Evolutionary conservation across 768 basidiomycete genomes (phyloP), one percentile per base, ranked within the genome.

Genomic region (Russula lepida): DNA sequence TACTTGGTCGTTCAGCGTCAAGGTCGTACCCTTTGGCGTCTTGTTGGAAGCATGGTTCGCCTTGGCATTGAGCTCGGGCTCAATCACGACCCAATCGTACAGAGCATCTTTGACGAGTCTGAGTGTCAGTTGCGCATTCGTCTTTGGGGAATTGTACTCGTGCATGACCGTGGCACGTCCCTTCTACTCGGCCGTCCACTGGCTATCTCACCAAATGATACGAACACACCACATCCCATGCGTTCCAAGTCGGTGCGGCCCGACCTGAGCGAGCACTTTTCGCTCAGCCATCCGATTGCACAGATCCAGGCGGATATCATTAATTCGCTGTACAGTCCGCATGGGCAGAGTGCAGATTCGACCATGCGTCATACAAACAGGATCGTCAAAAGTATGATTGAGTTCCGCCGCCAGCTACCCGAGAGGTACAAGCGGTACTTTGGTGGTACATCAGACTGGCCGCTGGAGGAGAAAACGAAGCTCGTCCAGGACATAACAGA

Each of bases 291-390:
- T 56, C 84, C 87, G 8, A 77, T 92, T 49, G 85, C 85, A 25
- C 88, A 89, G 65, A 89, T 93, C 59, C 91, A 93, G 65, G 91
- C 90, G 4, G 91, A 92, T 64, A 89, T 93, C 62, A 88, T 92
- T 76, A 89, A 89, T 69, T 89, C 88, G 11, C 78, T 93, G 8
- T 93, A 92, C 69, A 79, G 83, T 8, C 90, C 91, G 1, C 83
- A 84, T n/a, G 79, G 78, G 50, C 85, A 87, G 71, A 79, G 78
- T 25, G 80, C 79, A 1, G 87, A 89, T 64, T 75, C 81, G 9
- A 81, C 90, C 62, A 84, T 91, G 78, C 82, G 83, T 47, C 85
- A 88, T 67, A 88, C 90, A 25, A 86, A 79, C 25, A 78, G 91
- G 56, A 90, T 92, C 58, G 86, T 89, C 63, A 88, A 85, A 73